Evolutionary conservation across 2,329 filamentous ascomycete genomes (phyloP), one percentile per base, ranked within the genome.

Genomic region (Aspergillus luchuensis): DNA sequence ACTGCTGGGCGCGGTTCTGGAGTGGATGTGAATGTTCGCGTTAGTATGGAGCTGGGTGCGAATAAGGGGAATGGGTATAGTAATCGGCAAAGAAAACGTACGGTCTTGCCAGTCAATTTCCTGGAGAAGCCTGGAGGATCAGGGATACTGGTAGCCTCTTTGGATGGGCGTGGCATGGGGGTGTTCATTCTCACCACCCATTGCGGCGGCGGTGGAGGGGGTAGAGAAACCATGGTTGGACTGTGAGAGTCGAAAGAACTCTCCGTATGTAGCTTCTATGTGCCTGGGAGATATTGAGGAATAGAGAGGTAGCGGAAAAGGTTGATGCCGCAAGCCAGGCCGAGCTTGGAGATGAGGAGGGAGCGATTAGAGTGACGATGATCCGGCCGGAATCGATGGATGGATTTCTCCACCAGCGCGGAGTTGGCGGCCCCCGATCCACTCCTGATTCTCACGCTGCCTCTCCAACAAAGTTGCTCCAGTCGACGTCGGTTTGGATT

Each of bases 81-180:
- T 25, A 15, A 41, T 15, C 1, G n/a, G 8, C 33, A 51, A 28
- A 28, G 38, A 57, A 41, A 23, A 52, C 33, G 45, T 57, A 66
- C 62, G 19, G 57, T 62, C 58, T 84, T 85, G 69, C 81, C 78
- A 54, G 79, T 72, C 25, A 73, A 62, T 66, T 73, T 61, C 78
- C 74, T 71, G 76, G 87, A 87, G 81, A 89, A 98, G 73, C 95
- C 94, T 57, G 91, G 91, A 53, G 95, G 95, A 76, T 99, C 93
- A 60, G 89, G 84, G 67, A 97, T 87, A 73, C 84, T 85, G 68
- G 81, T 73, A 54, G 77, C 68, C 19, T 70, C 73, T 61, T 85
- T 83, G 78, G 91, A 92, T 55, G 87, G 77, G 74, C 87, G 90
- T 54, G 85, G 75, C 23, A 91, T 87, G 33, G 91, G 85, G 48